Evolutionary conservation across 2,329 filamentous ascomycete species (phyloP), one percentile per base, ranked within the genome.

Genomic region (Knufia petricola): DNA sequence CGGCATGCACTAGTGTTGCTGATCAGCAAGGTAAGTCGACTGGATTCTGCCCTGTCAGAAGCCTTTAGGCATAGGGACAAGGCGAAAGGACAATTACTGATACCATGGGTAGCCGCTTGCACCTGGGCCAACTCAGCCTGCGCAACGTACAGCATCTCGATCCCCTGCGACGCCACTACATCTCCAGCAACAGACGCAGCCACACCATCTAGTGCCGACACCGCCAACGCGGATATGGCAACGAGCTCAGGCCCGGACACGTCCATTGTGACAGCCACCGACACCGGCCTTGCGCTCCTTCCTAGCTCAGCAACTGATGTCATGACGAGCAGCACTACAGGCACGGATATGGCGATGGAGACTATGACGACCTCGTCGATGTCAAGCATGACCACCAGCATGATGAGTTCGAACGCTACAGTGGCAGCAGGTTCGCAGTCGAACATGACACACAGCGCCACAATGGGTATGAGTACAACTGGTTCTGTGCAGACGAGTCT

Each of bases 51-150:
- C 15, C 20, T 36, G 34, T 8, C 15, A 8, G 8, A 19, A 38
- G 17, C 15, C 7, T n/a, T n/a, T n/a, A n/a, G n/a, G n/a, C n/a
- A n/a, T n/a, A n/a, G n/a, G 26, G 6, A 28, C 26, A 28, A 6
- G 26, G 26, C 12, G 26, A 28, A 23, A 20, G 21, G 7, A 3
- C n/a, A 40, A 21, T 7, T 19, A 19, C 37, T 23, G 17, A 40
- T 24, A 17, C 17, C 3, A 4, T 7, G 12, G 7, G 13, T 20
- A 47, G 44, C 44, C 7, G 34, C 44, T 8, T 47, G 32, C 17
- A 3, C 32, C n/a, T 47, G 44, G 44, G 32, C 32, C n/a, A 47
- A 47, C 21, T 47, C 44, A 17, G 44, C 44, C 8, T 47, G 44
- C 23, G 34, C 44, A 2, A 12, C 12, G 10, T 47, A 47, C 20